Base-by-base conservation (phyloP, 1,284 basidiomycete species). In the Jaminaea rosea region DNA sequence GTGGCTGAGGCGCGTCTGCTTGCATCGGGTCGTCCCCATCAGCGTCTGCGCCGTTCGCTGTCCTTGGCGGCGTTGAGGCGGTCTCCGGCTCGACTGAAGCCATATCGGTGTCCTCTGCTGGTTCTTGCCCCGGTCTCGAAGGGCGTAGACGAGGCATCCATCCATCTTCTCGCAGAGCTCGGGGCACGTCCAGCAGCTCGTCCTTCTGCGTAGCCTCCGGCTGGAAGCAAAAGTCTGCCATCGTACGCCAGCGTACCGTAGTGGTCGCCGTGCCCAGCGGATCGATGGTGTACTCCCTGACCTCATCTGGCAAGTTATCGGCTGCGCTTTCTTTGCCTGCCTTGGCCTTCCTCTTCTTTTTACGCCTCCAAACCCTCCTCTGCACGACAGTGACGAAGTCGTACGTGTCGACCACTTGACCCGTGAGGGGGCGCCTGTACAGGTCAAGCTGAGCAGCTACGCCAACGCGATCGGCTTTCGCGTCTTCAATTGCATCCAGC, bases 241-340 rank as follows among this genome's bases (percentile, higher is more conserved):
- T 69, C 39, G 53, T 50, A 2, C 91, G 81, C 76, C 97, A 97
- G 37, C 93, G 80, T 32, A 85, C 84, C 0, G 89, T 89, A 75
- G 86, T 88, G 1, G 83, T 78, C 19, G 87, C 80, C 13, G 84
- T 76, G 0, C 92, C 93, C 0, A 88, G 73, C 0, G 85, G 80
- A 58, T 88, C 82, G 4, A 85, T 80, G 1, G 80, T 85, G 73
- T 88, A 97, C 24, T 79, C 60, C n/a, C 73, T 72, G 24, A 77
- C 75, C 15, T 75, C 77, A 24, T 63, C 66, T 15, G 10, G 49
- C 47, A n/a, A n/a, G n/a, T n/a, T n/a, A 9, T 54, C 56, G 3
- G 55, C 55, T 24, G 56, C 60, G 0, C 54, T 46, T 21, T 37
- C 32, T 15, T 10, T 39, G 7, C 29, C 28, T n/a, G n/a, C n/a